Evolutionary conservation across 257 asterid genomes (phyloP).

Genomic region (Capsicum chinense): DNA sequence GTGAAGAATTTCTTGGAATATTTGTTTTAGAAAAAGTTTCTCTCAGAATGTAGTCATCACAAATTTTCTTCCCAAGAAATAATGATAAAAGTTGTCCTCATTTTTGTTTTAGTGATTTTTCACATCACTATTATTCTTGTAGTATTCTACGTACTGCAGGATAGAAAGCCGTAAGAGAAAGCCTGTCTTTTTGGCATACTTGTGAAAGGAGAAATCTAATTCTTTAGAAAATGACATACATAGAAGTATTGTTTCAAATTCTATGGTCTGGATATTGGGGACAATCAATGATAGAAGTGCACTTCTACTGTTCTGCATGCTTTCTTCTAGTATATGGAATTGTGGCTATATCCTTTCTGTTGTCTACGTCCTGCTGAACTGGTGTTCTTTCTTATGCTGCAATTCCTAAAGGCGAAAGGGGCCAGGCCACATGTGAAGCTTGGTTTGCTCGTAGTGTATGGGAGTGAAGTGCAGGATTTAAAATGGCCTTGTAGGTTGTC

Average conservation of each 20-base stretch:
- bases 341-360: background rate
- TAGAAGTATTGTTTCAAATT: background rate
- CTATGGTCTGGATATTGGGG: background rate
- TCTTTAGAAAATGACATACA: background rate
- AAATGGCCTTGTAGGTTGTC: background rate
- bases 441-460: background rate
- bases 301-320: background rate
- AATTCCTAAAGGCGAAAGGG: background rate
- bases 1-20: background rate
- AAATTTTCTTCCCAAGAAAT: background rate
- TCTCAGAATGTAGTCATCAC: background rate
- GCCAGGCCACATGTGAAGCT: background rate
- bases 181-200: background rate
- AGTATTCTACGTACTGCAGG: background rate
- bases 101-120: background rate
- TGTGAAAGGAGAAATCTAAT: background rate
- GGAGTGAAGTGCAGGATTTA: background rate
- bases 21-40: background rate
- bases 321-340: background rate
- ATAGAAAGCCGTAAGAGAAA: background rate
- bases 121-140: background rate
- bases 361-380: background rate
- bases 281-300: background rate
- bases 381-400: background rate
- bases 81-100: constrained; percentile 10